A percentile compares a stretch with the other conserved stretches of the same genome.
phyloP scores from a whole-genome alignment of 1,284 basidiomycete genomes.

The Peniophora sp. region DNA sequence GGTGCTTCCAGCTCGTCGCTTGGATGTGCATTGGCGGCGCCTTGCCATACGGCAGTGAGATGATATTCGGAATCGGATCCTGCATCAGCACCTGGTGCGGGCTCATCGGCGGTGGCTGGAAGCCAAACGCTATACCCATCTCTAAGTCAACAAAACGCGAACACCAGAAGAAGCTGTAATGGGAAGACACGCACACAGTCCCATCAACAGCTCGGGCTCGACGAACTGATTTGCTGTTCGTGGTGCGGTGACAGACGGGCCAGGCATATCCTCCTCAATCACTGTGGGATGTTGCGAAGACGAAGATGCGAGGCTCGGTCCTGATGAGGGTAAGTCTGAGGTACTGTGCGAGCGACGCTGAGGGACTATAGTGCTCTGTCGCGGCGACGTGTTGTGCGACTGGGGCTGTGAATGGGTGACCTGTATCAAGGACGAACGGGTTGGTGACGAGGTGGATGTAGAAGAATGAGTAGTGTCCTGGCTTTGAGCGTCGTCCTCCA shows the following conservation, averaged over 20 bases:
- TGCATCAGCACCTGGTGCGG: conserved; percentile 35
- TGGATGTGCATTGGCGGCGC: conserved; percentile 63
- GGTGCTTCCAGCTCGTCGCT: conserved; percentile 61
- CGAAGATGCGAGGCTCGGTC: background rate
- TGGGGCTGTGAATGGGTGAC: background rate
- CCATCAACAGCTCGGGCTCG: conserved; percentile 50
- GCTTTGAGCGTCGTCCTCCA: conserved; percentile 18
- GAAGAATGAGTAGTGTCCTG: background rate
- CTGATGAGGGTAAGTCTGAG: conserved; percentile 5
- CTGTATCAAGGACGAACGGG: background rate
- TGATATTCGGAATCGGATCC: conserved; percentile 57
- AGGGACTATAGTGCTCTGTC: background rate
- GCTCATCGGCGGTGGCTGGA: conserved; percentile 50
- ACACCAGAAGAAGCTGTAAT: background rate
- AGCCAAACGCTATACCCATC: conserved; percentile 47
- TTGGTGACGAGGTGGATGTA: background rate
- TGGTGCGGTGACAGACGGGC: background rate
- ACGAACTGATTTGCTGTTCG: conserved; percentile 49
- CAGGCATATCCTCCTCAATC: background rate
- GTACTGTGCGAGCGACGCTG: background rate
- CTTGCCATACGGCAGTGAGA: conserved; percentile 61
- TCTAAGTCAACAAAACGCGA: conserved; percentile 2
- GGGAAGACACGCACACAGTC: conserved; percentile 49
- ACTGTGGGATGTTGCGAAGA: background rate
- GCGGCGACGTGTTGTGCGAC: background rate